Evolutionary conservation across 768 basidiomycete species (phyloP), one percentile per base, ranked within the genome.

Genomic region (Hygrocybe coccinea): DNA sequence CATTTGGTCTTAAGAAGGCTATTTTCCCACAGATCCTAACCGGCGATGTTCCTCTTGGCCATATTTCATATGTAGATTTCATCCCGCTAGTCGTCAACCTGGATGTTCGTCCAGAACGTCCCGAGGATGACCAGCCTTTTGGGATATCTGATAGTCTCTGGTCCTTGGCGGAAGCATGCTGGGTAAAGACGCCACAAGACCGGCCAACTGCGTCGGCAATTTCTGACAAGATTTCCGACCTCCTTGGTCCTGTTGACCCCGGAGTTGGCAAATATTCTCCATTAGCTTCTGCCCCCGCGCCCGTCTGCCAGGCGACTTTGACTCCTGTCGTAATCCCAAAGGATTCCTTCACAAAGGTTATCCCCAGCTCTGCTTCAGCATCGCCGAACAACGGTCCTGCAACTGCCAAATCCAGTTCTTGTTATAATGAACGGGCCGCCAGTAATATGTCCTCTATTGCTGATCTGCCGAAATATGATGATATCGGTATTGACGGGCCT

Each of bases 101-200:
- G 44, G 46, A 55, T 55, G 54, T 55, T 34, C 54, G 54, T 38
- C 54, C 54, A 29, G 44, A 47, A 36, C 54, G 44, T 36, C 54
- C 54, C 15, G 35, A 48, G n/a, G 43, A 54, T 22, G n/a, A 33
- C 33, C 52, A 17, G 17, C 39, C 35, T 22, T 38, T 38, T 14
- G 3, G 11, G 51, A 29, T 46, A 4, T 33, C 41, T 17, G 22
- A 44, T 54, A 22, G 15, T n/a, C 52, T 54, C 22, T 54, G 52
- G 52, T 54, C 52, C 3, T 17, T 54, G 12, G 52, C 43, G 7
- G 43, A 46, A 29, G 52, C 52, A 14, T 54, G 52, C 19, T 54
- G 52, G 52, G 6, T 41, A 29, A 54, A 54, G 19, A 17, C 5
- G 11, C 52, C 52, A 5, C 19, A 35, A 14, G n/a, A 46, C 9